phyloP scores from a whole-genome alignment of 2,329 filamentous ascomycete genomes.

The Aspergillaceae sp. region DNA sequence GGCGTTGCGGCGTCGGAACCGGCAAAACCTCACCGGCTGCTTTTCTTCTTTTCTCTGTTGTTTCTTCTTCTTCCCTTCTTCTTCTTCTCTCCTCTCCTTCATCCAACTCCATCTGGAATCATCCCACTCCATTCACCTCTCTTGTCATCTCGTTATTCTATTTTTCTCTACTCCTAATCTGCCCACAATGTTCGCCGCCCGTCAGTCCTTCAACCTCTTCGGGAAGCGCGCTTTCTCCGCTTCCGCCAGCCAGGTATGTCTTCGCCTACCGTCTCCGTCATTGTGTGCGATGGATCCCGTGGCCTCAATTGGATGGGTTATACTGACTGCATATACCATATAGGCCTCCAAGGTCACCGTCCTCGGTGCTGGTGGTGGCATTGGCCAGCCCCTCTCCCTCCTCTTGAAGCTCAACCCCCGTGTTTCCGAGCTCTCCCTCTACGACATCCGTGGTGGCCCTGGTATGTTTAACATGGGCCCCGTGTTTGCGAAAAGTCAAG shows the following conservation, averaged over 20 bases:
- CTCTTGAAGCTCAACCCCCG: slow-evolving; percentile 97
- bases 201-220: slow-evolving; percentile 46
- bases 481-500: not conserved
- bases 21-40: slow-evolving; percentile 11
- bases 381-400: slow-evolving; percentile 95
- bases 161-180: slow-evolving; percentile 4
- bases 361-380: slow-evolving; percentile 93
- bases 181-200: slow-evolving; percentile 64
- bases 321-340: not conserved
- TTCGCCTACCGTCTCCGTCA: slow-evolving; percentile 3
- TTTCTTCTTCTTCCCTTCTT: slow-evolving; percentile 6
- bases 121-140: slow-evolving; percentile 8
- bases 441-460: slow-evolving; percentile 91
- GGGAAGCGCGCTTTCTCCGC: slow-evolving; percentile 76
- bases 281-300: no score
- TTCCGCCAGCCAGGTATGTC: slow-evolving; percentile 64
- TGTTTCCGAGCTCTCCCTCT: slow-evolving; percentile 88
- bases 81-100: slow-evolving; percentile 5
- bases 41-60: slow-evolving; percentile 8
- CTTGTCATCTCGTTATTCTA: not conserved
- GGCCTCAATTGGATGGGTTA: no score
- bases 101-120: not conserved
- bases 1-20: not conserved
- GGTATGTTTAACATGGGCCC: slow-evolving; percentile 49
- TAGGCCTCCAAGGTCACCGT: slow-evolving; percentile 96